Evolutionary conservation across 345 rosid genomes (phyloP).

Genomic region (Linum usitatissimum): DNA sequence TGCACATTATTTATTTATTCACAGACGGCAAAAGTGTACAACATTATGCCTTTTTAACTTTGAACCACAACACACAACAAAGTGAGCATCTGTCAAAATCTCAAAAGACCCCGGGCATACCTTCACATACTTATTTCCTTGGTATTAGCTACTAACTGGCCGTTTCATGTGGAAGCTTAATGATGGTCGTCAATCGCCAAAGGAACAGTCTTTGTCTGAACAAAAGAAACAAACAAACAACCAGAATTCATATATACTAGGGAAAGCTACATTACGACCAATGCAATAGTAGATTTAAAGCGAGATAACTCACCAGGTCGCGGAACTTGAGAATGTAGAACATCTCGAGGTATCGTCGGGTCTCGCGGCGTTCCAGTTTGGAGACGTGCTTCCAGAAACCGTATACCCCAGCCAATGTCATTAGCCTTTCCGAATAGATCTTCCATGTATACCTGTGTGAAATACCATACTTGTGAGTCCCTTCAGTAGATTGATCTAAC

Average conservation of each 20-base stretch:
- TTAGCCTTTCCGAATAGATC: conserved; percentile 79
- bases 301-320: conserved; percentile 44
- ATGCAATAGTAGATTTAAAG: neutral
- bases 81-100: no score
- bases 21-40: no score
- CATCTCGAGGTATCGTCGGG: conserved; percentile 92
- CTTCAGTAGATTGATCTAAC: neutral
- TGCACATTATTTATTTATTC: no score
- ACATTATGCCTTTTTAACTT: no score
- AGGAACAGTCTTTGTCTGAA: conserved; percentile 82
- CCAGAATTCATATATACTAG: neutral
- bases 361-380: conserved; percentile 84
- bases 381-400: conserved; percentile 92
- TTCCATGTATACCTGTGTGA: conserved; percentile 80
- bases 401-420: conserved; percentile 95
- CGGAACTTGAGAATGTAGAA: conserved; percentile 94
- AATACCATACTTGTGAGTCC: neutral
- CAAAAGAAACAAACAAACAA: conserved; percentile 2
- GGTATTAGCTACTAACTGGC: no score
- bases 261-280: neutral
- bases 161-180: conserved; percentile 9
- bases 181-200: conserved; percentile 42
- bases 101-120: no score
- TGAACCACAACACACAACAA: no score
- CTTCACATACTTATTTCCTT: no score